Percentiles rank a stretch among this genome's conserved stretches.
phyloP scores from a whole-genome alignment of 192 early-diverging fungal genomes.

The Paraglomus brasilianum region DNA sequence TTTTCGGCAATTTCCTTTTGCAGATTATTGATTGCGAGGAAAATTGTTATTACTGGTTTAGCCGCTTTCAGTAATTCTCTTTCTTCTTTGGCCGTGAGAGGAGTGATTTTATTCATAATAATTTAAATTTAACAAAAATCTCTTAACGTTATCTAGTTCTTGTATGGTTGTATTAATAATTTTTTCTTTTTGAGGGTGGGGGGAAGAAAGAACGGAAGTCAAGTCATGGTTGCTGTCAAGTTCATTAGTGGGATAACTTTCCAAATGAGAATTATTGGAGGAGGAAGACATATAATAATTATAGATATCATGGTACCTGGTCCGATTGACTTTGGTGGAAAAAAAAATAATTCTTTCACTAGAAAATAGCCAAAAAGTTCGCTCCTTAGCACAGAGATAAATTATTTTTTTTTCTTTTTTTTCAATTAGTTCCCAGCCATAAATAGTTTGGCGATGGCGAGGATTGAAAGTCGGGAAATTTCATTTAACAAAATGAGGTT shows the following conservation, averaged over 20 bases:
- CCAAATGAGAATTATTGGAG: constrained; percentile 1
- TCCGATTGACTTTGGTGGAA: constrained; percentile 5
- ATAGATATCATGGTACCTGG: constrained; percentile 16
- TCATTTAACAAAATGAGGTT: constrained; percentile 7
- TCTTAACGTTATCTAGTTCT: constrained; percentile 10
- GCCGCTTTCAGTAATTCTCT: constrained; percentile 6
- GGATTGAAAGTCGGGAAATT: constrained; percentile 9
- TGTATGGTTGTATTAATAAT: constrained; percentile 8
- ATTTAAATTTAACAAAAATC: constrained; percentile 12
- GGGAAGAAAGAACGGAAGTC: neutral
- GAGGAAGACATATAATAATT: constrained; percentile 15
- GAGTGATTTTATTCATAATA: constrained; percentile 10
- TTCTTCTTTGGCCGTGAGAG: constrained; percentile 11
- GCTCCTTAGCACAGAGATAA: constrained; percentile 6
- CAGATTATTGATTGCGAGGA: constrained; percentile 7
- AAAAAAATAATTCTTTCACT: constrained; percentile 9
- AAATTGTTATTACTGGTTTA: constrained; percentile 19
- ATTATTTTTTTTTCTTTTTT: constrained; percentile 19
- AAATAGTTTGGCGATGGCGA: constrained; percentile 2
- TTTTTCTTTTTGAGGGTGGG: neutral
- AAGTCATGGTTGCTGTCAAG: neutral
- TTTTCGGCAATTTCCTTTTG: constrained; percentile 5
- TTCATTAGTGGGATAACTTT: neutral
- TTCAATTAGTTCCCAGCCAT: constrained; percentile 8
- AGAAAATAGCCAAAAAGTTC: constrained; percentile 10